These are phyloP conservation scores for Capronia americana DNA, from an alignment of 2,329 filamentous ascomycete species.

Conservation along the genomic window DNA sequence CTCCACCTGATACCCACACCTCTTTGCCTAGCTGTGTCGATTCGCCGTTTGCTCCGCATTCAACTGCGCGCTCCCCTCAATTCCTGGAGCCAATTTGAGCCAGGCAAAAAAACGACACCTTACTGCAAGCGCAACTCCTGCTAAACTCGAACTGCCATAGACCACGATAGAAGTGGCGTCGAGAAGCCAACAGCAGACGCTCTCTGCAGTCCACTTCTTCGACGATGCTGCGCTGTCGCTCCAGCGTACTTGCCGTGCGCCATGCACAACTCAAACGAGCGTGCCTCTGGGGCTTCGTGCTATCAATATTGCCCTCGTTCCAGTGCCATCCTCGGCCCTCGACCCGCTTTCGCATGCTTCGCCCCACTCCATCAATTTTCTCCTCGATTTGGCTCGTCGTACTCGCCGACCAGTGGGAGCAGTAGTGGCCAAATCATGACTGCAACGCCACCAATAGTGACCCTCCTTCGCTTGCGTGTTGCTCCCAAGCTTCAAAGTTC, in stretches of 20 bases:
- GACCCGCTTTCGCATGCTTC: constrained; percentile 15
- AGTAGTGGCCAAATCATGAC: constrained; percentile 9
- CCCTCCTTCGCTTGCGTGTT: constrained; percentile 14
- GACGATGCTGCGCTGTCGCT: constrained; percentile 8
- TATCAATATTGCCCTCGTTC: constrained; percentile 15
- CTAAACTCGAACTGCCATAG: constrained; percentile 32
- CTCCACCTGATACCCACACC: constrained; percentile 26
- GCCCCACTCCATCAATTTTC: constrained; percentile 31
- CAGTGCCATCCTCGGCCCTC: constrained; percentile 16
- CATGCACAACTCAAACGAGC: constrained; percentile 6
- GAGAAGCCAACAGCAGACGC: constrained; percentile 25
- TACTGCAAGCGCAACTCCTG: constrained; percentile 21
- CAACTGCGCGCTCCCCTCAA: constrained; percentile 15
- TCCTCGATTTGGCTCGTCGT: constrained; percentile 27
- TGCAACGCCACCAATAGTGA: constrained; percentile 20
- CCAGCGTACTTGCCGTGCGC: constrained; percentile 11
- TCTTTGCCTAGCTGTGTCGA: constrained; percentile 6
- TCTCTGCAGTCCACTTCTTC: constrained; percentile 23
- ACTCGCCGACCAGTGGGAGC: constrained; percentile 17
- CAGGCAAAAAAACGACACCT: constrained; percentile 19
- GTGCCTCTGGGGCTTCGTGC: background rate
- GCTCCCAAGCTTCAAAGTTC: constrained; percentile 7
- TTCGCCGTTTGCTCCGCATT: constrained; percentile 31
- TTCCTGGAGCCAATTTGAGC: constrained; percentile 20
- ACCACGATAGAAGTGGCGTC: constrained; percentile 24